phyloP scores from a whole-genome alignment of 768 basidiomycete species.

The Psilocybe azurescens region DNA sequence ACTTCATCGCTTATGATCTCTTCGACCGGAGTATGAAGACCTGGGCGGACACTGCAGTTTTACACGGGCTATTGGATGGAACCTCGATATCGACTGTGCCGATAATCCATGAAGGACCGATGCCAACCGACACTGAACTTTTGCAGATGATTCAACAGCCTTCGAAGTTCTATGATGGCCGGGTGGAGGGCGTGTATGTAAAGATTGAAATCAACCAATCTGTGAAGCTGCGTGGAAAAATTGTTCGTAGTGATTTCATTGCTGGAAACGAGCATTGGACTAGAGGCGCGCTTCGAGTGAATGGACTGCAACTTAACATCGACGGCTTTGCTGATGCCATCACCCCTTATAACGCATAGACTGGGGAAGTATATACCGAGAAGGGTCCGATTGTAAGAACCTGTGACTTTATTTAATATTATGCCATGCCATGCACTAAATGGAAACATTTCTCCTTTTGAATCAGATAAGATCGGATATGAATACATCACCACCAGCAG shows the following conservation, averaged over 20 bases:
- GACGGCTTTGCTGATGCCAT: no score
- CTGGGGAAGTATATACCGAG: no score
- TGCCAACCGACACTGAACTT: constrained; percentile 46
- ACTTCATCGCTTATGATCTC: constrained; percentile 64
- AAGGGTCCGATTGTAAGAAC: no score
- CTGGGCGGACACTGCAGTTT: constrained; percentile 43
- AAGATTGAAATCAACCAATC: constrained; percentile 50
- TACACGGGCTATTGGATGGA: constrained; percentile 37
- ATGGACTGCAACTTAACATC: constrained; percentile 7
- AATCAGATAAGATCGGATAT: no score
- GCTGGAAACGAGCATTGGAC: constrained; percentile 69
- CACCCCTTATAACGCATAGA: no score
- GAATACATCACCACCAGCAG: no score
- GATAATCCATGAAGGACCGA: constrained; percentile 44
- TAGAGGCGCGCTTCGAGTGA: constrained; percentile 35
- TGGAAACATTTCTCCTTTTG: no score
- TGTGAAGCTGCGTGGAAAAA: constrained; percentile 54
- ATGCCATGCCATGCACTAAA: no score
- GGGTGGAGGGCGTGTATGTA: constrained; percentile 62
- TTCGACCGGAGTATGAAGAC: constrained; percentile 53
- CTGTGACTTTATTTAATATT: no score
- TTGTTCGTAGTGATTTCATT: constrained; percentile 65
- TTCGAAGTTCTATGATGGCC: constrained; percentile 47
- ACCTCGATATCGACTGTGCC: constrained; percentile 52
- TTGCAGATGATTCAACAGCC: constrained; percentile 47